A percentile compares a stretch with the other conserved stretches of the same genome.
These are phyloP conservation scores for Moesziomyces sp. DNA, from an alignment of 1,284 basidiomycete species.

Conservation along the genomic window DNA sequence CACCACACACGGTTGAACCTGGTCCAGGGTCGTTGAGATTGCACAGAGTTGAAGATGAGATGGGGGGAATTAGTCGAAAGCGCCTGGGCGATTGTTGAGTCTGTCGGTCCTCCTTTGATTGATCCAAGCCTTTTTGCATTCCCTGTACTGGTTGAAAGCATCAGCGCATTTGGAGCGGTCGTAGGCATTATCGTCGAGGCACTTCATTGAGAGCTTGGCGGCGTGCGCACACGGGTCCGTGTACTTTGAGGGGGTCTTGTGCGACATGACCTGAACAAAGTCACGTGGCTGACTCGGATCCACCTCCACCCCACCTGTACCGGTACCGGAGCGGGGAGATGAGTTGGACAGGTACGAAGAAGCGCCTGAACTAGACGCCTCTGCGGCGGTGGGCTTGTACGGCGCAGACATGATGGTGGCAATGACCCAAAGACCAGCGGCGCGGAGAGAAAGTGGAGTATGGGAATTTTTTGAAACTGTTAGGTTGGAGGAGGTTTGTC, in stretches of 20 bases:
- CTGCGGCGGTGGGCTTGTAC: conserved; percentile 24
- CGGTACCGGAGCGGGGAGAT: conserved; percentile 9
- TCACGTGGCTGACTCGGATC: conserved; percentile 45
- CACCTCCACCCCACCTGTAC: background rate
- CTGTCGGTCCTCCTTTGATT: conserved; percentile 51
- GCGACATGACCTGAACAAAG: conserved; percentile 49
- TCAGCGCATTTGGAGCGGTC: conserved; percentile 59
- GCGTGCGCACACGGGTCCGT: conserved; percentile 65
- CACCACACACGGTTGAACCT: background rate
- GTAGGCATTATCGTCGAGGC: conserved; percentile 61
- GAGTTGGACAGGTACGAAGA: conserved; percentile 33
- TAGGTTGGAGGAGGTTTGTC: background rate
- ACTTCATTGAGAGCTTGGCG: conserved; percentile 62
- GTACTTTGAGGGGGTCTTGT: conserved; percentile 58
- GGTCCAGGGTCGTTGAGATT: too few relatives aligned
- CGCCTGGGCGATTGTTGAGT: conserved; percentile 45
- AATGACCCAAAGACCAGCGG: background rate
- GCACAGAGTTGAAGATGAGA: too few relatives aligned
- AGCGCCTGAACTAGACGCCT: conserved; percentile 10
- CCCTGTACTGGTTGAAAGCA: conserved; percentile 59
- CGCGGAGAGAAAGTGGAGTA: background rate
- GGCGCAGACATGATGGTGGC: conserved; percentile 23
- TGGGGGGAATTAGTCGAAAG: conserved; percentile 33
- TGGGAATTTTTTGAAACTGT: background rate
- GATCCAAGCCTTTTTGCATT: conserved; percentile 62